Evolutionary conservation across 805 yeast species (phyloP).

Genomic region (Cyberlindnera japonica): DNA sequence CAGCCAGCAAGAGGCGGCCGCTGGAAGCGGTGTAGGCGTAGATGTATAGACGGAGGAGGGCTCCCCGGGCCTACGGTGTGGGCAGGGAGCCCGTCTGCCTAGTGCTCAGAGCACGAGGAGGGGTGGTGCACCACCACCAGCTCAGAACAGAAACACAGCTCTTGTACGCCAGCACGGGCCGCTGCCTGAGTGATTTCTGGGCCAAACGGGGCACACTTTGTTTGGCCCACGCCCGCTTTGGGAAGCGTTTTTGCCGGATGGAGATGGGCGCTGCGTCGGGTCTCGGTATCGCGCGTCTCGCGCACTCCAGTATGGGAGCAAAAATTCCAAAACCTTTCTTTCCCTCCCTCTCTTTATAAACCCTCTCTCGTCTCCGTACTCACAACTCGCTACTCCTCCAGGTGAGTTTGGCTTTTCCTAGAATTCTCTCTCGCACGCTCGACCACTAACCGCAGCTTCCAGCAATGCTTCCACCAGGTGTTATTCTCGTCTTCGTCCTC

Average conservation of each 20-base stretch:
- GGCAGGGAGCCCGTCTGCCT: too few relatives aligned
- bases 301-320: neutral
- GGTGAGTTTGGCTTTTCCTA: neutral
- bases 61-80: too few relatives aligned
- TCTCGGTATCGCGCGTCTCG: too few relatives aligned
- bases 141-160: too few relatives aligned
- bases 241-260: conserved; percentile 19
- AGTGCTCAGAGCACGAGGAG: too few relatives aligned
- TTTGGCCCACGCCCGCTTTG: conserved; percentile 3
- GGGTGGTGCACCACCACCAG: too few relatives aligned
- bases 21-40: too few relatives aligned
- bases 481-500: conserved; percentile 30
- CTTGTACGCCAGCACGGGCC: neutral
- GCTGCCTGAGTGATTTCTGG: neutral
- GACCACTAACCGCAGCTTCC: neutral
- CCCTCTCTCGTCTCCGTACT: neutral
- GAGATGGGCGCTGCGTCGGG: conserved; percentile 1
- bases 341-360: neutral
- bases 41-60: too few relatives aligned
- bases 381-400: neutral
- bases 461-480: conserved; percentile 33
- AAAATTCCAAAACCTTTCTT: neutral
- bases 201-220: neutral
- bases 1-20: too few relatives aligned
- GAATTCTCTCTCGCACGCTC: neutral